Evolutionary conservation across 768 basidiomycete species (phyloP).

Genomic region (Auricularia auricula-judae): DNA sequence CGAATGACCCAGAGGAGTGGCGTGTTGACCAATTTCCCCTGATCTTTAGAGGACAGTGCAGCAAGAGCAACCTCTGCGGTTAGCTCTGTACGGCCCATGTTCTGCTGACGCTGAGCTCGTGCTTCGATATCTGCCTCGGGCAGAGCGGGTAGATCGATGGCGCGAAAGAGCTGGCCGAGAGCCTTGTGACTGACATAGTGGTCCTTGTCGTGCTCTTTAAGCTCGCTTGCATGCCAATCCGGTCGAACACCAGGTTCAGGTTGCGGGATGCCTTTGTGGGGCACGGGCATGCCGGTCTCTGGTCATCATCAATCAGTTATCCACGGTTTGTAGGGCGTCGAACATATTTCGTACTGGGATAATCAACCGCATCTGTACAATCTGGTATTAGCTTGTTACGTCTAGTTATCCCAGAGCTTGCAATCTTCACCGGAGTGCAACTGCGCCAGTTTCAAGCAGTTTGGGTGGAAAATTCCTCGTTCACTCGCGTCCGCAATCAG

Average conservation of each 20-base stretch:
- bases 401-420: not conserved
- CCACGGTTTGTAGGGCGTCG: too few relatives aligned
- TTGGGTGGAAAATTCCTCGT: conserved; percentile 34
- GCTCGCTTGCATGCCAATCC: conserved; percentile 59
- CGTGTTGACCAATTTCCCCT: not conserved
- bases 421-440: conserved; percentile 32
- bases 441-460: conserved; percentile 42
- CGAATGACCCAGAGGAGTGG: not conserved
- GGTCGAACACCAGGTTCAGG: conserved; percentile 30
- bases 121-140: conserved; percentile 12
- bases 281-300: conserved; percentile 23
- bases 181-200: conserved; percentile 45
- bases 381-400: not conserved
- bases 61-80: conserved; percentile 24
- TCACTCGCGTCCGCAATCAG: conserved; percentile 49
- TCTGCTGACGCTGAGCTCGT: conserved; percentile 13
- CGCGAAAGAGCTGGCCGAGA: conserved; percentile 53
- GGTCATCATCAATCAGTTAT: too few relatives aligned
- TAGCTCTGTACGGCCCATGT: conserved; percentile 13
- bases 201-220: conserved; percentile 21
- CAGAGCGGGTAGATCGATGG: conserved; percentile 39
- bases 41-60: conserved; percentile 21
- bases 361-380: conserved; percentile 45
- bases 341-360: conserved; percentile 29
- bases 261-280: conserved; percentile 31